Evolutionary conservation across 1,284 basidiomycete genomes (phyloP).

Genomic region (Takashimella koratensis): DNA sequence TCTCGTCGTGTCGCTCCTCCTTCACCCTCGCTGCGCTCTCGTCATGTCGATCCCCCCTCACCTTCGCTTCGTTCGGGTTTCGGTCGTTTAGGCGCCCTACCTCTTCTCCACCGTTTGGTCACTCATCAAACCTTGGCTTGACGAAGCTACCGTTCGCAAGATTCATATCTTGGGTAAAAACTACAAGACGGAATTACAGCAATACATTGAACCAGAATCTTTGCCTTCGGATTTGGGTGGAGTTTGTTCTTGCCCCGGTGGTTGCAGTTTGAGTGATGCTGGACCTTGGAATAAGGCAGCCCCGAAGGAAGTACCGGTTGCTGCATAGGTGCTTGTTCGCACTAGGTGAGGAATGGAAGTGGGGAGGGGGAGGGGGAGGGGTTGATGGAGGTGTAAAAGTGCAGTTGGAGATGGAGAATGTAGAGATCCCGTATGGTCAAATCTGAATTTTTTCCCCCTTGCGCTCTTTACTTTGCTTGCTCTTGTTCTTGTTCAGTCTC

Average conservation of each 20-base stretch:
- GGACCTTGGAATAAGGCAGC: conserved; percentile 77
- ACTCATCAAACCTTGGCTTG: conserved; percentile 89
- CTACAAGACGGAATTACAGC: conserved; percentile 63
- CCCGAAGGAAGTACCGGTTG: background rate
- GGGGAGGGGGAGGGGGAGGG: too few species aligned
- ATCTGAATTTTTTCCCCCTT: too few species aligned
- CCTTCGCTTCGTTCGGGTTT: conserved; percentile 49
- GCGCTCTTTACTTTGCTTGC: too few species aligned
- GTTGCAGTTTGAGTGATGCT: conserved; percentile 83
- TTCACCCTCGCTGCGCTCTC: too few species aligned
- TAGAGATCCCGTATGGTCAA: too few species aligned
- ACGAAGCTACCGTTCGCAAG: conserved; percentile 90
- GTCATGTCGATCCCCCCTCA: background rate
- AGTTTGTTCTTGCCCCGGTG: conserved; percentile 68
- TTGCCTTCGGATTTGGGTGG: conserved; percentile 85
- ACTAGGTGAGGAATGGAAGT: too few species aligned
- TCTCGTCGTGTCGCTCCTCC: too few species aligned
- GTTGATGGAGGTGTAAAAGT: too few species aligned
- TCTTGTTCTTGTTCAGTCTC: too few species aligned
- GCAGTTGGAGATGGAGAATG: too few species aligned
- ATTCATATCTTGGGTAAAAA: conserved; percentile 72
- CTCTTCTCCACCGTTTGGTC: conserved; percentile 86
- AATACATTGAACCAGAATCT: conserved; percentile 78
- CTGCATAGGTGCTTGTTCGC: too few species aligned
- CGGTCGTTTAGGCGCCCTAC: conserved; percentile 61